These are phyloP conservation scores for Mariannaea elegans DNA, from an alignment of 2,329 filamentous ascomycete genomes.

Conservation along the genomic window DNA sequence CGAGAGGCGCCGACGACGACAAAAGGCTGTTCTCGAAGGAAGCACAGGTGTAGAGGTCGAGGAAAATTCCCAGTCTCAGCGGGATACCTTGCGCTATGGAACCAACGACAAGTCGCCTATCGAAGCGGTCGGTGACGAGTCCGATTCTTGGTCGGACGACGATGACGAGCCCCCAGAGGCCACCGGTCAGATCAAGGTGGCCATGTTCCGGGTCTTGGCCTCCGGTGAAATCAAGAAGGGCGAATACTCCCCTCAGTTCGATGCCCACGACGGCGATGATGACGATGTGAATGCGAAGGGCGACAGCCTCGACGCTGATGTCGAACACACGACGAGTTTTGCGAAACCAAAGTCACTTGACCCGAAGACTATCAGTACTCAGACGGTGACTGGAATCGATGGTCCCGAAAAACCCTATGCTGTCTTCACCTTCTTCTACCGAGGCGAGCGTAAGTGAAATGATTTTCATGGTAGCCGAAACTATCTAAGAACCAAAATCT, in stretches of 20 bases:
- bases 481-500: slow-evolving; percentile 37
- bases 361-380: slow-evolving; percentile 96
- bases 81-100: slow-evolving; percentile 80
- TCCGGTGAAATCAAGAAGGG: slow-evolving; percentile 98
- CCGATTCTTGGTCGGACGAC: slow-evolving; percentile 79
- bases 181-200: slow-evolving; percentile 97
- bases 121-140: slow-evolving; percentile 73
- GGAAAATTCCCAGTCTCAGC: slow-evolving; percentile 53
- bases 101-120: slow-evolving; percentile 78
- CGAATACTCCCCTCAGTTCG: slow-evolving; percentile 97
- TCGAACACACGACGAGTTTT: slow-evolving; percentile 98
- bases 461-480: background rate
- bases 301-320: slow-evolving; percentile 76
- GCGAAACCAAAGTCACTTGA: slow-evolving; percentile 96
- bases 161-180: slow-evolving; percentile 93
- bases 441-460: slow-evolving; percentile 85
- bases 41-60: slow-evolving; percentile 46
- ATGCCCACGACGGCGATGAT: slow-evolving; percentile 94
- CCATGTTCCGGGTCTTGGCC: slow-evolving; percentile 92
- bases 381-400: slow-evolving; percentile 98
- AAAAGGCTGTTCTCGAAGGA: slow-evolving; percentile 58
- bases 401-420: slow-evolving; percentile 96
- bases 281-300: slow-evolving; percentile 61
- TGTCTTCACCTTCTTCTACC: slow-evolving; percentile 96
- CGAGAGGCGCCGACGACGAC: slow-evolving; percentile 71